Evolutionary conservation across 345 rosid species (phyloP).

Genomic region (Arabidopsis suecica): DNA sequence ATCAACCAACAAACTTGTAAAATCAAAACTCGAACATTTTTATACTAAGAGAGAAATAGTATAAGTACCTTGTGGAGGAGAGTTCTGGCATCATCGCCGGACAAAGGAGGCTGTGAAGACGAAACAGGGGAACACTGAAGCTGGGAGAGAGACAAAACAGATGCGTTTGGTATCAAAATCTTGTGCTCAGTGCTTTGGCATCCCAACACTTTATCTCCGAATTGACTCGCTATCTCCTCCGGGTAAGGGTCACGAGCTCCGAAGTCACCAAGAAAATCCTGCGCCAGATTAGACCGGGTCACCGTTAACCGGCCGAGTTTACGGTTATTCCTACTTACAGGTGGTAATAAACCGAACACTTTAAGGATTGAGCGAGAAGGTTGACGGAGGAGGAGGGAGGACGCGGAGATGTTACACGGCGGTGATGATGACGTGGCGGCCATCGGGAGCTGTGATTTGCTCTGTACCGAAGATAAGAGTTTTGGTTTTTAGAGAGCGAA

Average conservation of each 20-base stretch:
- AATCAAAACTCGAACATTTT: neutral
- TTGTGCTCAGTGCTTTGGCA: conserved; percentile 71
- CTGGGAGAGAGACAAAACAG: conserved; percentile 78
- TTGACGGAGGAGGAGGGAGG: conserved; percentile 26
- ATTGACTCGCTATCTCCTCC: conserved; percentile 76
- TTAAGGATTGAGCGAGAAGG: conserved; percentile 35
- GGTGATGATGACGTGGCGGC: conserved; percentile 48
- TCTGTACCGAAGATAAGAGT: conserved; percentile 20
- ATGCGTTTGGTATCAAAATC: conserved; percentile 76
- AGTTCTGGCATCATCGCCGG: conserved; percentile 59
- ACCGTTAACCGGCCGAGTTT: conserved; percentile 32
- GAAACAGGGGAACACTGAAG: conserved; percentile 69
- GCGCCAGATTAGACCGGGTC: conserved; percentile 34
- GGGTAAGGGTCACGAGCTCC: conserved; percentile 48
- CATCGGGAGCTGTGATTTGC: conserved; percentile 34
- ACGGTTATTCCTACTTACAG: neutral
- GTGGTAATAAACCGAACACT: conserved; percentile 26
- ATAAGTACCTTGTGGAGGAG: conserved; percentile 71
- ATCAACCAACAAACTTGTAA: neutral
- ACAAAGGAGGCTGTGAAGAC: conserved; percentile 67
- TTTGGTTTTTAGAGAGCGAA: neutral
- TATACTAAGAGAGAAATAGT: neutral
- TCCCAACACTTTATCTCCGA: conserved; percentile 85
- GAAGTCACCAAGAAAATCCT: conserved; percentile 44
- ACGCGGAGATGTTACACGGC: conserved; percentile 43